Evolutionary conservation across 352 stramenopile genomes (phyloP).

Genomic region (Phytopythium sindhum): DNA sequence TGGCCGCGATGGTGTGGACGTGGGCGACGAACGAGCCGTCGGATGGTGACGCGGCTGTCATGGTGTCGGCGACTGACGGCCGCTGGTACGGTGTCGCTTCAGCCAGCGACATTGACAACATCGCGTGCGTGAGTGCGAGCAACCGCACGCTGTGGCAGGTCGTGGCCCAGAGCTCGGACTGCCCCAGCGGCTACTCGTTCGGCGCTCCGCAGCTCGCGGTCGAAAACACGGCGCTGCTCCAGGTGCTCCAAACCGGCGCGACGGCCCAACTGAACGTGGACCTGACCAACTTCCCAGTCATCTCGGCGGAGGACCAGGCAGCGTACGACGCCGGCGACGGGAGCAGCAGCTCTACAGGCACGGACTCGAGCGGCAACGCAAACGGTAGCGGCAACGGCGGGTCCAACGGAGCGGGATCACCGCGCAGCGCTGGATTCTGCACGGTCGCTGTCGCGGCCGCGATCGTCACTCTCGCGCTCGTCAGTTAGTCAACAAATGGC

Average conservation of each 20-base stretch:
- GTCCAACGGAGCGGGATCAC: not conserved
- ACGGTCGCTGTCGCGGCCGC: not conserved
- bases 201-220: conserved; percentile 35
- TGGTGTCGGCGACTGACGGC: conserved; percentile 46
- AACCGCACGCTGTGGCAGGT: conserved; percentile 44
- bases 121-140: conserved; percentile 55
- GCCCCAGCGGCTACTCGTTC: conserved; percentile 28
- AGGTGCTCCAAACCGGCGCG: conserved; percentile 22
- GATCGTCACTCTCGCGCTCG: not conserved
- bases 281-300: conserved; percentile 37
- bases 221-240: conserved; percentile 47
- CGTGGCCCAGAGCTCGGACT: conserved; percentile 41
- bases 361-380: conserved; percentile 9
- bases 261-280: conserved; percentile 51
- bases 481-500: not conserved
- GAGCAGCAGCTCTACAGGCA: conserved; percentile 15
- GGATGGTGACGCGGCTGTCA: conserved; percentile 26
- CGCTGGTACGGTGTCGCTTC: conserved; percentile 49
- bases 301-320: conserved; percentile 39
- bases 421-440: not conserved
- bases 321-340: conserved; percentile 32
- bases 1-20: conserved; percentile 60
- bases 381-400: conserved; percentile 5
- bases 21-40: conserved; percentile 55
- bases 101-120: conserved; percentile 33